These are phyloP conservation scores for Zelonia costaricensis DNA, from an alignment of 208 protist species.

Conservation along the genomic window DNA sequence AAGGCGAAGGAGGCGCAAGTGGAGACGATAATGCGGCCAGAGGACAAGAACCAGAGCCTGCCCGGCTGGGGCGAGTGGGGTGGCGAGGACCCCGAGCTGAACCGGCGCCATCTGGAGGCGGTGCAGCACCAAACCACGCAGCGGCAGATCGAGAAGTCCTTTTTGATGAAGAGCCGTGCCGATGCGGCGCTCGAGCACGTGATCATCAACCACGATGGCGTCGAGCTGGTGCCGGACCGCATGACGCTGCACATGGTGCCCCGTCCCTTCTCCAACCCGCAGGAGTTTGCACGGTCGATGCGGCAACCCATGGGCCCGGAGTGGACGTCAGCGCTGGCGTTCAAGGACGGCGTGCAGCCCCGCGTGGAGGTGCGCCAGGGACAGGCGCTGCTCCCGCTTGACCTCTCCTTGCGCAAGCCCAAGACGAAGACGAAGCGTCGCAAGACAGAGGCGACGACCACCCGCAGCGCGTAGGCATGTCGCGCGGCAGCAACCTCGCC, in stretches of 20 bases:
- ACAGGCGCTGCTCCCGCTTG: slow-evolving; percentile 71
- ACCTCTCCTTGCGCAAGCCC: slow-evolving; percentile 64
- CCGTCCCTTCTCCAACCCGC: slow-evolving; percentile 86
- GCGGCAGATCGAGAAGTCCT: slow-evolving; percentile 72
- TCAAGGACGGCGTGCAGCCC: slow-evolving; percentile 85
- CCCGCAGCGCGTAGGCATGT: neutral
- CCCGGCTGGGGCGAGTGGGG: slow-evolving; percentile 95
- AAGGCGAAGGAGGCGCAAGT: slow-evolving; percentile 88
- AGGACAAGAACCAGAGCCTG: slow-evolving; percentile 84
- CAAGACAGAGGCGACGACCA: slow-evolving; percentile 34
- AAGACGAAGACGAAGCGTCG: slow-evolving; percentile 79
- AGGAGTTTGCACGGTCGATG: slow-evolving; percentile 91
- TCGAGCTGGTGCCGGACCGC: slow-evolving; percentile 88
- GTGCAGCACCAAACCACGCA: slow-evolving; percentile 52
- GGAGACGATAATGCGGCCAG: slow-evolving; percentile 81
- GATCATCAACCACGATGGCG: slow-evolving; percentile 94
- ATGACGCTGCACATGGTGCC: slow-evolving; percentile 93
- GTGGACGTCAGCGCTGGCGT: slow-evolving; percentile 83
- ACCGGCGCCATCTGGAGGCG: slow-evolving; percentile 71
- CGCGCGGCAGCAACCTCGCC: neutral
- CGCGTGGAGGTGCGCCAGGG: slow-evolving; percentile 85
- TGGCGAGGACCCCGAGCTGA: slow-evolving; percentile 78
- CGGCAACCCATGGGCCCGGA: slow-evolving; percentile 88
- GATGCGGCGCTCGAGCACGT: slow-evolving; percentile 90
- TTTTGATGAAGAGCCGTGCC: slow-evolving; percentile 81